Evolutionary conservation across 257 asterid species (phyloP), one percentile per base, ranked within the genome.

Genomic region (Solanum sparsipilum): DNA sequence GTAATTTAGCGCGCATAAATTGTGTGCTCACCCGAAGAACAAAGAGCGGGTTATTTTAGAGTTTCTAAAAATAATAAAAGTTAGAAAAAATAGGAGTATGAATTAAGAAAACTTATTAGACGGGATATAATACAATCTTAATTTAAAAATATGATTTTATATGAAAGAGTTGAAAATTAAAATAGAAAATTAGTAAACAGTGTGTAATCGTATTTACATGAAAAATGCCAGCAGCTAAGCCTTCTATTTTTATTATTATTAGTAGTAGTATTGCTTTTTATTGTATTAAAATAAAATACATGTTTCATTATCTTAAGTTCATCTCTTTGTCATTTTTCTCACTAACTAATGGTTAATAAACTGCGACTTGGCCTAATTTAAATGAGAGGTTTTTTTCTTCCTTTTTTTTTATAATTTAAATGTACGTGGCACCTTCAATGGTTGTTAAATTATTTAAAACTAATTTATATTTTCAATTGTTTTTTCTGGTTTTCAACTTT

Each of bases 41-140:
- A 44, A 1, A 12, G 2, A 12, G 56, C 2, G 5, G 0, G 0
- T 46, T 46, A 46, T 46, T 46, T 46, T 46, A 4, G 18, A 46
- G 3, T 46, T 48, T 15, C 0, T 1, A 21, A 20, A 7, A 7
- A 20, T 58, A 20, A 7, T 21, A 1, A 1, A 21, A 60, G 7
- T 23, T 20, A 60, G 1, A 9, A 60, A 23, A 60, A 0, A 0
- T 9, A 3, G 1, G 3, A 4, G 0, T 52, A 52, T 5, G 23
- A 52, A 52, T 5, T 52, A 1, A 52, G 8, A 15, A 52, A 48
- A 21, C 0, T 58, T 0, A 21, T 58, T 60, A 23, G 15, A 60
- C 1, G 2, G 13, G 3, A 23, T 1, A n/a, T 60, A 1, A 2
- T 9, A 21, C 1, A 20, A 56, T 1, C 4, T 56, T 6, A 56